Conservation (phyloP, 2,329 filamentous ascomycete species). For the Monascus ruber region DNA sequence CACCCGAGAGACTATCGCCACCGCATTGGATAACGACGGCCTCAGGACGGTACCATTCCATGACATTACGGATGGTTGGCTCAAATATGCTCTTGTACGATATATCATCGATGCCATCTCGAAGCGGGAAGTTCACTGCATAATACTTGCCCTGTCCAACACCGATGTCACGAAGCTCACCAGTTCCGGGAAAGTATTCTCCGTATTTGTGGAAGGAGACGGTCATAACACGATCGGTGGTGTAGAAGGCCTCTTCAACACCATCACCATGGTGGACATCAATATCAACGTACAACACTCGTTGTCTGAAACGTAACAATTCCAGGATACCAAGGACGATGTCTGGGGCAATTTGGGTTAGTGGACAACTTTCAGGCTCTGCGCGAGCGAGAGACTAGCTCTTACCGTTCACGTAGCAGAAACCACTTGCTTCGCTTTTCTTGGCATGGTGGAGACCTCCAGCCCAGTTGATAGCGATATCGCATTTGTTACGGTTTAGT, state of each 20-base stretch:
- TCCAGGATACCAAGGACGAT: slow-evolving; percentile 57
- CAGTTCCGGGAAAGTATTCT: slow-evolving; percentile 61
- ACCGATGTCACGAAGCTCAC: slow-evolving; percentile 57
- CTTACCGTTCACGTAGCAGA: slow-evolving; percentile 87
- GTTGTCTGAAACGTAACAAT: slow-evolving; percentile 51
- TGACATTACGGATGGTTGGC: slow-evolving; percentile 54
- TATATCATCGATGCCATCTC: slow-evolving; percentile 57
- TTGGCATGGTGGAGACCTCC: slow-evolving; percentile 95
- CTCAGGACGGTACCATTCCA: slow-evolving; percentile 57
- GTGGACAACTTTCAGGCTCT: too few relatives aligned
- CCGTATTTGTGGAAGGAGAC: slow-evolving; percentile 63
- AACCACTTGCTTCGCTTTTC: slow-evolving; percentile 85
- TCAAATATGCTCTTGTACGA: slow-evolving; percentile 60
- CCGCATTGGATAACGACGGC: slow-evolving; percentile 60
- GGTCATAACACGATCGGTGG: slow-evolving; percentile 61
- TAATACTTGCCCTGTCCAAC: slow-evolving; percentile 58
- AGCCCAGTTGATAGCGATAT: slow-evolving; percentile 71
- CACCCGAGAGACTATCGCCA: slow-evolving; percentile 56
- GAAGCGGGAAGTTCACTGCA: slow-evolving; percentile 57
- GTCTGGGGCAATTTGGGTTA: slow-evolving; percentile 29
- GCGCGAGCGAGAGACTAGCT: not conserved
- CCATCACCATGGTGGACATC: slow-evolving; percentile 59
- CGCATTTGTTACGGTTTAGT: slow-evolving; percentile 56
- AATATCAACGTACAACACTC: slow-evolving; percentile 56
- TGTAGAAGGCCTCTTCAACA: slow-evolving; percentile 62